Conservation (phyloP, 179 eudicot species). For the Dionaea muscipula region DNA sequence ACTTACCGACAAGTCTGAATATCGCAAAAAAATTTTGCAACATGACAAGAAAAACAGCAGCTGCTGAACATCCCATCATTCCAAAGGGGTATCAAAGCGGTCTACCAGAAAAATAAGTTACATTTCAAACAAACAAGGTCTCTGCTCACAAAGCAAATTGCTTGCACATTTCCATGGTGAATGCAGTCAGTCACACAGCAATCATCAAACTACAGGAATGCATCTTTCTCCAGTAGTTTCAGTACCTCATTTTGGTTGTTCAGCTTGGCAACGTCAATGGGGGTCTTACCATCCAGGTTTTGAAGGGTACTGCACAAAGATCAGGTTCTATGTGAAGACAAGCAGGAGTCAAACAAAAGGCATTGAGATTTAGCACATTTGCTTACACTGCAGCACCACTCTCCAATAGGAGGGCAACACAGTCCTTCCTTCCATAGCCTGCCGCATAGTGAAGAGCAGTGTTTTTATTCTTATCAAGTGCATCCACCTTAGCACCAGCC, state of each 20-base stretch:
- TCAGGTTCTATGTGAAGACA: background rate
- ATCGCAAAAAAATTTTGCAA: no score
- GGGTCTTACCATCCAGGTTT: conserved; percentile 90
- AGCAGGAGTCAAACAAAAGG: background rate
- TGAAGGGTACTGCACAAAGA: conserved; percentile 64
- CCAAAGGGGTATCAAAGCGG: no score
- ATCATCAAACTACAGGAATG: conserved; percentile 41
- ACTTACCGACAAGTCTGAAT: no score
- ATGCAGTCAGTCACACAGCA: background rate
- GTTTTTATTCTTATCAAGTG: conserved; percentile 91
- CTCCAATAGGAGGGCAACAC: conserved; percentile 85
- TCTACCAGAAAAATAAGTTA: no score
- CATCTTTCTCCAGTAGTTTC: conserved; percentile 85
- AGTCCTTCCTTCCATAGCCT: conserved; percentile 95
- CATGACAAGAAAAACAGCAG: no score
- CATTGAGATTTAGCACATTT: background rate
- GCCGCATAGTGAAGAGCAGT: conserved; percentile 99
- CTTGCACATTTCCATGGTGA: background rate
- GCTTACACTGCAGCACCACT: conserved; percentile 98
- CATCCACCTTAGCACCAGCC: conserved; percentile 89
- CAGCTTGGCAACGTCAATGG: conserved; percentile 93
- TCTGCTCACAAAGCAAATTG: background rate
- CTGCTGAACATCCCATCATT: no score
- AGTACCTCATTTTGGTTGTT: conserved; percentile 83
- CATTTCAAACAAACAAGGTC: background rate